phyloP scores from a whole-genome alignment of 2,329 filamentous ascomycete species.

The Cladosporium sp. region DNA sequence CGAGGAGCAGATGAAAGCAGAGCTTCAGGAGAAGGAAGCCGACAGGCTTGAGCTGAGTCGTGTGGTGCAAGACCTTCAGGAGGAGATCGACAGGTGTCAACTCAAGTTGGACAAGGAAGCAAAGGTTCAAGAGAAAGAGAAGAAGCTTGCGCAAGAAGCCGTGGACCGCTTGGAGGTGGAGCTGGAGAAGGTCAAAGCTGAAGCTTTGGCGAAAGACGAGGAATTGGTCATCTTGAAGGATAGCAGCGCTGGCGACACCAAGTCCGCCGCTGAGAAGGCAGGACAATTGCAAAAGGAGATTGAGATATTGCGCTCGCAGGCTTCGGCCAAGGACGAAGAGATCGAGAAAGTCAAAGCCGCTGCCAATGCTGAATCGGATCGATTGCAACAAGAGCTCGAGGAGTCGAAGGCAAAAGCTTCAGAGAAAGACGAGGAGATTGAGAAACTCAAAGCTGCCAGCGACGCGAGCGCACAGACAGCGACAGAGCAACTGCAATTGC shows the following conservation, averaged over 20 bases:
- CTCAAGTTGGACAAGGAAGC: constrained; percentile 30
- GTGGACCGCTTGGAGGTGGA: constrained; percentile 17
- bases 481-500: constrained; percentile 8
- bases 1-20: constrained; percentile 28
- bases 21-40: constrained; percentile 27
- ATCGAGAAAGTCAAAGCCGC: neutral
- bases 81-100: constrained; percentile 33
- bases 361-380: neutral
- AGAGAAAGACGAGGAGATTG: constrained; percentile 8
- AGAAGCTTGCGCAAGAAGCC: constrained; percentile 20
- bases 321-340: constrained; percentile 11
- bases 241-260: constrained; percentile 5
- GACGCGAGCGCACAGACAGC: neutral
- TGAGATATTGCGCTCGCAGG: constrained; percentile 19
- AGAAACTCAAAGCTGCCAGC: neutral
- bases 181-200: constrained; percentile 23
- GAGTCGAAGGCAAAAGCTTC: constrained; percentile 20
- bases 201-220: constrained; percentile 13
- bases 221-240: constrained; percentile 1
- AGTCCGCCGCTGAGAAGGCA: neutral
- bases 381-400: constrained; percentile 1
- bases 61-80: constrained; percentile 30
- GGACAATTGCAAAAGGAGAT: neutral
- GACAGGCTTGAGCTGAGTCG: constrained; percentile 28
- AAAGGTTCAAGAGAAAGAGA: constrained; percentile 27